These are phyloP conservation scores for Lasiodiplodia citricola DNA, from an alignment of 2,329 filamentous ascomycete species.

Conservation along the genomic window DNA sequence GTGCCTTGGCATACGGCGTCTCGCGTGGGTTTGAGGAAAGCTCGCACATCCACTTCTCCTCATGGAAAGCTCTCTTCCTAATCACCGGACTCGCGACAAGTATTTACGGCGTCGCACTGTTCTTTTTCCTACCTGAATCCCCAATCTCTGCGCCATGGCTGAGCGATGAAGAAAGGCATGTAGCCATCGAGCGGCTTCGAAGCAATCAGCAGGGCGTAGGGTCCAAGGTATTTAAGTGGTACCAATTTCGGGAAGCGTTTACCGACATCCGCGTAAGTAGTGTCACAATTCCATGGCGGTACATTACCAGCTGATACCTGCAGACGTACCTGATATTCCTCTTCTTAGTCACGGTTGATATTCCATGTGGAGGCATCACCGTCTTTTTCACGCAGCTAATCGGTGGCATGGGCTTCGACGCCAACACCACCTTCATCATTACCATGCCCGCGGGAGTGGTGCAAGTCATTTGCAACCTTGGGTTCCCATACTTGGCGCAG, in stretches of 20 bases:
- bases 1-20: slow-evolving; percentile 21
- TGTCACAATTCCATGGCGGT: not conserved
- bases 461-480: not conserved
- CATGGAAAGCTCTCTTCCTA: slow-evolving; percentile 49
- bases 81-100: not conserved
- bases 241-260: slow-evolving; percentile 25
- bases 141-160: slow-evolving; percentile 67
- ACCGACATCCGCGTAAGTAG: slow-evolving; percentile 10
- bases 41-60: slow-evolving; percentile 58
- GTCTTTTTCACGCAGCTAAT: slow-evolving; percentile 9
- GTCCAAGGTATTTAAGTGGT: slow-evolving; percentile 16
- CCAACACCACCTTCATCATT: slow-evolving; percentile 6
- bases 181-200: slow-evolving; percentile 61
- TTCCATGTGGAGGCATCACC: slow-evolving; percentile 1
- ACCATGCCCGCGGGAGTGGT: not conserved
- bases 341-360: not conserved
- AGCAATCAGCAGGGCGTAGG: slow-evolving; percentile 47
- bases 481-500: not conserved
- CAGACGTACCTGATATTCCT: slow-evolving; percentile 3
- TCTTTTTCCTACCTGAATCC: slow-evolving; percentile 66
- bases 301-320: not conserved
- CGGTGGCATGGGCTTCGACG: slow-evolving; percentile 8
- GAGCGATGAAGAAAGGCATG: slow-evolving; percentile 59
- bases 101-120: not conserved
- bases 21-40: slow-evolving; percentile 42